Evolutionary conservation across 306 rosid species (phyloP), one percentile per base, ranked within the genome.

Genomic region (Glycine tomentella): DNA sequence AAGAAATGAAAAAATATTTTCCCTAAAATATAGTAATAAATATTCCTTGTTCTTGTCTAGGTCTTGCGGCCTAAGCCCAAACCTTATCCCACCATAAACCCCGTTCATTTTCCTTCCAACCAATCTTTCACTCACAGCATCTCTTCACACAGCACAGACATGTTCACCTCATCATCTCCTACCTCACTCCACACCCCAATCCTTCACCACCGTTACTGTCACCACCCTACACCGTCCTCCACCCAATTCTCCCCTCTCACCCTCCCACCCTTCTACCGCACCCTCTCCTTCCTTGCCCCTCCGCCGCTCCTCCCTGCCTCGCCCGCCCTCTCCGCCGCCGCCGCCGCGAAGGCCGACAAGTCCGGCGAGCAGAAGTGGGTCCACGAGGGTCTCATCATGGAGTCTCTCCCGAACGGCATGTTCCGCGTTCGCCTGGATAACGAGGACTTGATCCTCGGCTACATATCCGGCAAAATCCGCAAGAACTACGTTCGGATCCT

Each of bases 401-500:
- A 87, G 79, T 87, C 88, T n/a, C 90, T 87, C 45, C 83, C 90
- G 48, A 87, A 85, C 73, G 90, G 90, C 61, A 87, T 87, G 90
- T 87, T 87, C 73, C 87, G 88, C 1, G 87, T 87, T 5, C 88
- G 86, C 49, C 88, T 87, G 20, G 90, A 87, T 55, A 87, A 87
- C 75, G 69, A 87, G 25, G 90, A 87, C 63, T 46, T 85, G 46
- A 84, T 87, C 76, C 69, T 87, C 31, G 90, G 90, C 33, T 87
- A 87, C 45, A 76, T 87, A 74, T 87, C 90, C 56, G 90, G 90
- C 3, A 87, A 74, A 46, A 87, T 87, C 57, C 79, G 90, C 16
- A 87, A 87, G 82, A 87, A 85, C 57, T 80, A 44, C 33, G 88
- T 87, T 31, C 75, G 90, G 2, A 85, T 87, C 15, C 82, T 87